phyloP scores from a whole-genome alignment of 2,329 filamentous ascomycete genomes.

The Ceratocystis eucalypticola region DNA sequence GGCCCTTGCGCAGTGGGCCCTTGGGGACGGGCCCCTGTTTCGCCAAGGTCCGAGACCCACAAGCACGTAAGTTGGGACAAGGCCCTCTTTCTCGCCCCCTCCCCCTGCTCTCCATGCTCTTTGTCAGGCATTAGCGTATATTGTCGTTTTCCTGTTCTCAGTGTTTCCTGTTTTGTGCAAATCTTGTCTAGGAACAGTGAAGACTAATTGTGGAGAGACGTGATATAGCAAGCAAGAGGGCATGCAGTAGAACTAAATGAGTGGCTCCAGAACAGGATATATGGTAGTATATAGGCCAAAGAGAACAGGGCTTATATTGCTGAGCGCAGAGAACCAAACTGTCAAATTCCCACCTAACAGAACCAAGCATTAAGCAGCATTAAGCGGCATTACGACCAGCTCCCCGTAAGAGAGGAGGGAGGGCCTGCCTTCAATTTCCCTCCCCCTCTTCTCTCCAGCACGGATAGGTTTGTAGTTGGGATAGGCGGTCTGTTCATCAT shows the following conservation, averaged over 20 bases:
- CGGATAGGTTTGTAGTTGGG: not conserved
- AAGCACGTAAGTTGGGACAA: not conserved
- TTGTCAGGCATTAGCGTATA: not conserved
- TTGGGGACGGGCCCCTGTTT: not conserved
- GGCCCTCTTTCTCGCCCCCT: not conserved
- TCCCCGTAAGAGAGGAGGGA: not conserved
- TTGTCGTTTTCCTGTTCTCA: not conserved
- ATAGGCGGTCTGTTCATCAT: slow-evolving; percentile 7
- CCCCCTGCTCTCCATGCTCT: not conserved
- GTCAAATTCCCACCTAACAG: too few relatives aligned
- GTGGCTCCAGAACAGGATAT: not conserved
- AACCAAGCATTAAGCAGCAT: not conserved
- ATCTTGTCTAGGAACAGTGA: not conserved
- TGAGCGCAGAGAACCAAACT: not conserved
- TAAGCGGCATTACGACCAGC: not conserved
- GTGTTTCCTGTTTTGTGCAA: not conserved
- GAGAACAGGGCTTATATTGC: not conserved
- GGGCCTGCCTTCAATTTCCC: not conserved
- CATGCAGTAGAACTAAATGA: not conserved
- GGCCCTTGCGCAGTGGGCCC: not conserved
- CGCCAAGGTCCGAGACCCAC: slow-evolving; percentile 6
- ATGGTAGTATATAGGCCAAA: not conserved
- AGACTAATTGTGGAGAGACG: not conserved
- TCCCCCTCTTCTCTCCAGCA: not conserved
- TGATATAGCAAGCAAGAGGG: not conserved